Base-by-base conservation (phyloP, 2,329 filamentous ascomycete species). In the Arachnopeziza araneosa region DNA sequence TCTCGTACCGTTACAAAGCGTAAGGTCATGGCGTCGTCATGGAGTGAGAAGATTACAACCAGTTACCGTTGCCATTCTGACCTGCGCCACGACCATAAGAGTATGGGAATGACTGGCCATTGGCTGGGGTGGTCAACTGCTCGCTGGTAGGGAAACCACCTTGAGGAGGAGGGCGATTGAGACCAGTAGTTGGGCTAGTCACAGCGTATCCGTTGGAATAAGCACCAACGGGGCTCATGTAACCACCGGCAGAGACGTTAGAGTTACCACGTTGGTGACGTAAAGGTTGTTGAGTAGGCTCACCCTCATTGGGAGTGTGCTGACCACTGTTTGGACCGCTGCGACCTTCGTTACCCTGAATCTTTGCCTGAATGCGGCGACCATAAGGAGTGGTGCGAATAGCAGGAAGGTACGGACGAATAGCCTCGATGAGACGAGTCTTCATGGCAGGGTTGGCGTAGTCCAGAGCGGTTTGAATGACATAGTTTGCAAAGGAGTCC, bases 401-500 rank as follows among this genome's bases (percentile, higher is more conserved):
- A 50, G 84, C 80, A 2, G 91, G 89, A 49, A 98, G 79, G 63
- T 96, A 87, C 0, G 93, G 91, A 49, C 92, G 90, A 69, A 98
- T 92, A 44, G 83, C 81, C 63, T 98, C 92, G 52, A 96, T 87
- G 51, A 99, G 81, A 53, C 85, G 84, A 60, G 81, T 78, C 76
- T 93, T 92, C 72, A 86, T 87, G 30, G 85, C 80, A 7, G 83
- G 80, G 58, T 92, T 90, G 14, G 90, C 85, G 70, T 91, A 93
- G 69, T 96, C 93, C 67, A 96, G 83, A 26, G 95, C 93, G 49
- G 95, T 99, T 80, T 99, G 95, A 49, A 99, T 90, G 65, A 99
- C 95, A 70, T 99, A 99, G 77, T 99, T 99, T 74, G 91, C 95
- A 71, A 91, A 99, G 0, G 89, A 91, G 75, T 99, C 95, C 50